Evolutionary conservation across 805 yeast genomes (phyloP), one percentile per base, ranked within the genome.

Genomic region (Lipomyces starkeyi): DNA sequence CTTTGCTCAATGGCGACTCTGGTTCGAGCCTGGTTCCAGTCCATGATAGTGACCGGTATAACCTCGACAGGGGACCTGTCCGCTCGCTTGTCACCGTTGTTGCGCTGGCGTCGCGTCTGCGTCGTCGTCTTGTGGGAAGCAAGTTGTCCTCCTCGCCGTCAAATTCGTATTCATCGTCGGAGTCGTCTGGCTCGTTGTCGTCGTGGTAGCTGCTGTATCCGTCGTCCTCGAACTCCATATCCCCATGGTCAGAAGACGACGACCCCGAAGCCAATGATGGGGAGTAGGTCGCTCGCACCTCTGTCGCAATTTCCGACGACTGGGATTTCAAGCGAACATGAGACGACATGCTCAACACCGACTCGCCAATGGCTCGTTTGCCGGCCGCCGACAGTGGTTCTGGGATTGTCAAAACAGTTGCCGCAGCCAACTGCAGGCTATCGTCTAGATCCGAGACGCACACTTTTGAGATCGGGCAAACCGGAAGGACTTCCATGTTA

Each of bases 31-130:
- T 49, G 54, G 60, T 5, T 63, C 63, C 62, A n/a, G 62, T 65
- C 13, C n/a, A 40, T 6, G 69, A 65, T 9, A 61, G 54, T 7
- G 69, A 56, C 25, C 69, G 65, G 54, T 65, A 65, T 5, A 65
- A 56, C 32, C 47, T 52, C 40, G 58, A 58, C 25, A 63, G 57
- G 3, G n/a, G 58, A 8, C 58, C 22, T 14, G 11, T 32, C 37
- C 35, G 40, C 14, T 37, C 5, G 3, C 55, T 22, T 25, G 32
- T 60, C 55, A 2, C 43, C 4, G 6, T 43, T 59, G 32, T 35
- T 35, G 58, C 4, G 27, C 53, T 11, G 61, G 34, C 8, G 32
- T 9, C 17, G 61, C 29, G 17, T n/a, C 57, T 56, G 52, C 3
- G 61, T 9, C 58, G 57, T 20, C 49, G 37, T 5, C 27, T 57